Base-by-base conservation (phyloP, 352 stramenopile genomes). In the Phytophthora hybrid region DNA sequence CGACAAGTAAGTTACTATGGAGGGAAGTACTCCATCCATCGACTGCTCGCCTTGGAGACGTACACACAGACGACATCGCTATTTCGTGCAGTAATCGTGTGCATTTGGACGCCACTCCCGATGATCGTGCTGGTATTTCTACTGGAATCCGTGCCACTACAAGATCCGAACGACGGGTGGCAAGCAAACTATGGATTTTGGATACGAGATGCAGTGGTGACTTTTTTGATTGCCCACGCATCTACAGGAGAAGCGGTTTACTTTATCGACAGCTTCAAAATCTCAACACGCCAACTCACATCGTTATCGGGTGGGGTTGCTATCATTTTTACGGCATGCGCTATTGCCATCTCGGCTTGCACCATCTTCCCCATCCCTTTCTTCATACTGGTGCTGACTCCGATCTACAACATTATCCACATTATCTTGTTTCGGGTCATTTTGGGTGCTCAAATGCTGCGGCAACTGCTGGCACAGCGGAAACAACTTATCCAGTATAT, bases 161-260 rank as follows among this genome's bases (percentile, higher is more conserved):
- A 69, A 49, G 54, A n/a, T 5, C 37, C 37, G 11, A 46, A 46
- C 13, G 21, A 54, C 5, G 71, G 60, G 0, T 78, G 71, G 71
- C 26, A 47, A 39, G 31, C 34, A 51, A 78, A 75, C 29, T 65
- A 62, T n/a, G 71, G 71, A 0, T 71, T 74, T 41, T 78, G 71
- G 71, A 63, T 74, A 18, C 59, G 66, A 19, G 34, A 29, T 4
- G 52, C 13, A 7, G 19, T 76, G 3, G n/a, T 68, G 3, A 31
- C 46, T 0, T 44, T 64, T 7, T 46, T 68, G 1, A 66, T 69
- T 4, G 44, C 51, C 4, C 39, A 46, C 8, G 39, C 55, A 19
- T 39, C 18, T 5, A 46, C 37, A n/a, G 37, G 37, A n/a, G 37
- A 46, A 46, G 37, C 37, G 6, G 37, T 46, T 46, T 46, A 46